Evolutionary conservation across 169 alveolate species (phyloP).

Genomic region (Plasmodium vivax): DNA sequence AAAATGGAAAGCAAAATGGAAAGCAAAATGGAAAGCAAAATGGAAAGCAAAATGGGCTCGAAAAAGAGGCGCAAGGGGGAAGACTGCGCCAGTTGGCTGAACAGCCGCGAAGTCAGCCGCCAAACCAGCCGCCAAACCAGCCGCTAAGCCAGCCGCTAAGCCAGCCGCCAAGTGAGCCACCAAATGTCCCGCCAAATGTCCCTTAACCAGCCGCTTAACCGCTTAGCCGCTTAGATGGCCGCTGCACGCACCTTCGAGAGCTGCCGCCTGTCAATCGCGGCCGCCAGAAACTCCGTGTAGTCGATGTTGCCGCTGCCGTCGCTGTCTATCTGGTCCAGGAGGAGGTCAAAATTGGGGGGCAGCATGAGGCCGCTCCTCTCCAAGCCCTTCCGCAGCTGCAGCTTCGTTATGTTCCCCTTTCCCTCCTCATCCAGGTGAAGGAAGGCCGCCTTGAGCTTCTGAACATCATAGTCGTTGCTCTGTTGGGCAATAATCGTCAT

Average conservation of each 20-base stretch:
- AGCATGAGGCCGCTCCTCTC: constrained; percentile 76
- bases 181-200: too few species aligned
- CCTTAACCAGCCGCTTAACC: too few species aligned
- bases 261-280: constrained; percentile 80
- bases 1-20: too few species aligned
- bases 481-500: constrained; percentile 82
- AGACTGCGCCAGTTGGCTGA: background rate
- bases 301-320: constrained; percentile 91
- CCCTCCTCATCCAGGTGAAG: constrained; percentile 78
- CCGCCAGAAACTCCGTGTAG: constrained; percentile 88
- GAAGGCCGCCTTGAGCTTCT: constrained; percentile 76
- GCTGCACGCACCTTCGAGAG: constrained; percentile 4
- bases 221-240: too few species aligned
- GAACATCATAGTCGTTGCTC: constrained; percentile 78
- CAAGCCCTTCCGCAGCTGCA: constrained; percentile 76
- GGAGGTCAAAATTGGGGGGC: constrained; percentile 82
- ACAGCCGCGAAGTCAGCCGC: background rate
- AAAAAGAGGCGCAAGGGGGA: background rate
- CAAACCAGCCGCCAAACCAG: background rate
- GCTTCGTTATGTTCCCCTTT: constrained; percentile 79
- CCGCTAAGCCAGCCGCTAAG: too few species aligned
- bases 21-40: too few species aligned
- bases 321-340: constrained; percentile 88
- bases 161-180: too few species aligned
- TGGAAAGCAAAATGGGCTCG: too few species aligned